A percentile compares a stretch with the other conserved stretches of the same genome.
Evolutionary conservation across 768 basidiomycete genomes (phyloP).

Genomic region (Rhizopogon vesiculosus): DNA sequence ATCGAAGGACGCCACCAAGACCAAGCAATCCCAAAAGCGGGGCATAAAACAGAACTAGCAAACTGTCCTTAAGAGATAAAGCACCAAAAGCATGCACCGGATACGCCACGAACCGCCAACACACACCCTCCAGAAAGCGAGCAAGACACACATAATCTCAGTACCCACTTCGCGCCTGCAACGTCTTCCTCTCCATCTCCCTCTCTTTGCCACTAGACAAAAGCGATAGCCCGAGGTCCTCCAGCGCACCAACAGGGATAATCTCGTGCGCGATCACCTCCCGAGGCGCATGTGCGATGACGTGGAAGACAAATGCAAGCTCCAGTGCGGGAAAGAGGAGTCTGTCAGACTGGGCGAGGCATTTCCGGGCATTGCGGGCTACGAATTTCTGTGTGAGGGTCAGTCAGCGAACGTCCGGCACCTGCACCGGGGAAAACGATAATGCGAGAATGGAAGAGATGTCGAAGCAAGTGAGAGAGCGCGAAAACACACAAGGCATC

Average conservation of each 20-base stretch:
- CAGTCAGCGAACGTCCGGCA: not conserved
- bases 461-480: not conserved
- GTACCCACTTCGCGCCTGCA: conserved; percentile 51
- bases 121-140: conserved; percentile 80
- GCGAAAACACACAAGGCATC: too few relatives aligned
- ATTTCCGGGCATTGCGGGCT: conserved; percentile 86
- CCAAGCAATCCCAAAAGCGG: not conserved
- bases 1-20: too few relatives aligned
- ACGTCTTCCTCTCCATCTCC: conserved; percentile 27
- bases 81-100: conserved; percentile 50
- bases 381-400: conserved; percentile 63
- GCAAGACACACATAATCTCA: conserved; percentile 88
- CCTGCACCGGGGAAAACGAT: too few relatives aligned
- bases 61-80: too few relatives aligned
- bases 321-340: conserved; percentile 82
- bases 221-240: conserved; percentile 25
- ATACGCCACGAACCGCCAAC: conserved; percentile 79
- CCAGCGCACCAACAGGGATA: conserved; percentile 55
- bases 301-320: conserved; percentile 75
- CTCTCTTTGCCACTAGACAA: conserved; percentile 9
- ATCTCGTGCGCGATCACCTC: conserved; percentile 52
- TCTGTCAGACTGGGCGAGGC: conserved; percentile 59
- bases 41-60: conserved; percentile 1
- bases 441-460: too few relatives aligned
- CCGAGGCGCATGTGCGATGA: conserved; percentile 72